Percentiles rank a stretch among this genome's conserved stretches.
Evolutionary conservation across 352 stramenopile species (phyloP).

Genomic region (Globisporangium nodosum): DNA sequence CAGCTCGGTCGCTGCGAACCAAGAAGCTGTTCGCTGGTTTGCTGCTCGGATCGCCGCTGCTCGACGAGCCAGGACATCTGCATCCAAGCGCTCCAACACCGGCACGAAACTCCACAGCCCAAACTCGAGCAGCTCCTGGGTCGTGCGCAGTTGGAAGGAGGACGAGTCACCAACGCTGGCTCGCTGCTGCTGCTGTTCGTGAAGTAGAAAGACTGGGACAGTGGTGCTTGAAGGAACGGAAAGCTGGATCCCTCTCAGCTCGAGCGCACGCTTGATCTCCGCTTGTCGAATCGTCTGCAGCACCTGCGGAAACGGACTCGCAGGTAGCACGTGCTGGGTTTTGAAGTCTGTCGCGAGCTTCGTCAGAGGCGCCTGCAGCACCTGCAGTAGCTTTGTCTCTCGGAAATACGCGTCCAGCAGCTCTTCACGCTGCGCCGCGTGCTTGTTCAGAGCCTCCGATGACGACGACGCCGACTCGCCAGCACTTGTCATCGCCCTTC

Average conservation of each 20-base stretch:
- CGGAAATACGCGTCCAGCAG: slow-evolving; percentile 41
- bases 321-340: slow-evolving; percentile 21
- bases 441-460: slow-evolving; percentile 10
- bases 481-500: not conserved
- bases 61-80: not conserved
- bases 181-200: slow-evolving; percentile 12
- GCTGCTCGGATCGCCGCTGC: not conserved
- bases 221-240: not conserved
- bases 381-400: slow-evolving; percentile 28
- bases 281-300: slow-evolving; percentile 26
- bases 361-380: slow-evolving; percentile 25
- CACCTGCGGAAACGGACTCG: slow-evolving; percentile 31
- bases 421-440: slow-evolving; percentile 20
- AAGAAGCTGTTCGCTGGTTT: not conserved
- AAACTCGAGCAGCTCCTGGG: slow-evolving; percentile 15
- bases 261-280: slow-evolving; percentile 17
- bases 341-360: slow-evolving; percentile 24
- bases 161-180: not conserved
- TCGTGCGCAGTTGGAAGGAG: slow-evolving; percentile 15
- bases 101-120: slow-evolving; percentile 22
- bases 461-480: not conserved
- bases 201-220: slow-evolving; percentile 3
- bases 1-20: slow-evolving; percentile 5
- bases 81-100: slow-evolving; percentile 10
- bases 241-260: slow-evolving; percentile 3